Evolutionary conservation across 169 alveolate species (phyloP).

Genomic region (Plasmodium yoelii): DNA sequence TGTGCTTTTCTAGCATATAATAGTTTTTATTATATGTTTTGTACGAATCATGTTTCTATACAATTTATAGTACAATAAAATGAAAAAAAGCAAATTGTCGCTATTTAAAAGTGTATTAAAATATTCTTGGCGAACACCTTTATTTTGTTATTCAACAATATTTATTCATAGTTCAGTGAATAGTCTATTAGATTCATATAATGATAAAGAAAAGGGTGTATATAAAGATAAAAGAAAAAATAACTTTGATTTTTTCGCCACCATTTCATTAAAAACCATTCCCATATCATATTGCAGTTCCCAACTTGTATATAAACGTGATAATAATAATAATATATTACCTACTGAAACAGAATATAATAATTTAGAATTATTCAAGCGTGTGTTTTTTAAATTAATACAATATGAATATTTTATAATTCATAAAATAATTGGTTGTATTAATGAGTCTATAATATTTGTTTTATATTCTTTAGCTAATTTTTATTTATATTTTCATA

Average conservation of each 20-base stretch:
- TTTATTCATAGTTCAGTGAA: conserved; percentile 8
- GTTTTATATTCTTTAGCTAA: conserved; percentile 13
- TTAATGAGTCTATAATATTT: conserved; percentile 17
- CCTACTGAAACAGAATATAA: neutral
- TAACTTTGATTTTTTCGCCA: neutral
- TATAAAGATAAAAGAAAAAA: conserved; percentile 1
- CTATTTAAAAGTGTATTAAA: conserved; percentile 19
- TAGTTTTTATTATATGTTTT: too few species aligned
- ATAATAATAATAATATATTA: neutral
- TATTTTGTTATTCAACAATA: neutral
- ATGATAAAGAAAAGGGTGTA: conserved; percentile 7
- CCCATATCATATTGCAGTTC: conserved; percentile 16
- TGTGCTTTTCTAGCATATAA: too few species aligned
- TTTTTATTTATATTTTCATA: conserved; percentile 19
- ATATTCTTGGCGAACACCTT: neutral
- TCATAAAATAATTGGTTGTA: conserved; percentile 15
- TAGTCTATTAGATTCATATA: conserved; percentile 11
- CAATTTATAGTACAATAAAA: neutral
- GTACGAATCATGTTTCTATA: too few species aligned
- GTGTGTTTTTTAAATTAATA: conserved; percentile 11
- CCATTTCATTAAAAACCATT: neutral
- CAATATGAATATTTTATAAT: conserved; percentile 8
- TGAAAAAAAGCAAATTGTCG: conserved; percentile 27
- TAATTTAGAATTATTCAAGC: conserved; percentile 5
- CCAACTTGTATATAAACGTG: neutral